Base-by-base conservation (phyloP, 352 stramenopile species). In the Aphanomyces cochlioides region DNA sequence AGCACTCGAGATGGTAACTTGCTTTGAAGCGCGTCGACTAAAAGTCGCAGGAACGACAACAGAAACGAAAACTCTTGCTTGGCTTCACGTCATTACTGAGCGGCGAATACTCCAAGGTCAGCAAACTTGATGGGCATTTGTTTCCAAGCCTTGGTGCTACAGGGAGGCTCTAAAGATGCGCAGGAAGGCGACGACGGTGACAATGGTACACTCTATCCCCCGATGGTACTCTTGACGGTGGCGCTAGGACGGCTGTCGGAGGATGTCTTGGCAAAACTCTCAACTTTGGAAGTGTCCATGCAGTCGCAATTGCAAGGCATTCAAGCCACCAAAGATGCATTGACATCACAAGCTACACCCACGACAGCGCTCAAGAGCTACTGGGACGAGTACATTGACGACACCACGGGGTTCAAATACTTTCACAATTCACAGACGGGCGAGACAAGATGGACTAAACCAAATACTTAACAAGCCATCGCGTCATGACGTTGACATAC, bases 381-480 rank as follows among this genome's bases (percentile, higher is more conserved):
- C 43, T 67, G 60, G 60, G 60, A 67, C 45, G 60, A 58, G 36
- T 67, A 67, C 60, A 41, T 67, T 12, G 60, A 67, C 37, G 41
- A 8, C 5, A 7, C 17, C 17, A 67, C 60, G 37, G 60, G 60
- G 12, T 67, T 56, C 47, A 67, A 67, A 41, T 67, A 67, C 39
- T 67, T 21, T n/a, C 60, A 67, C 34, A 67, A 67, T 19, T 15
- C 60, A 19, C 37, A 17, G n/a, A 67, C 60, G 47, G 60, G 60
- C 12, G 5, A 19, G 43, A 67, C 60, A 8, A 37, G 47, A 19
- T 67, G 60, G 60, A 67, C 45, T n/a, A 67, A 67, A 57, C 60
- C 60, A 67, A 4, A 3, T n/a, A 28, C 28, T 28, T 28, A 28
- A 28, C 28, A 28, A 28, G 28, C 28, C 28, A 28, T 28, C 2